Base-by-base conservation (phyloP, 768 basidiomycete species). In the Hericium coralloides region DNA sequence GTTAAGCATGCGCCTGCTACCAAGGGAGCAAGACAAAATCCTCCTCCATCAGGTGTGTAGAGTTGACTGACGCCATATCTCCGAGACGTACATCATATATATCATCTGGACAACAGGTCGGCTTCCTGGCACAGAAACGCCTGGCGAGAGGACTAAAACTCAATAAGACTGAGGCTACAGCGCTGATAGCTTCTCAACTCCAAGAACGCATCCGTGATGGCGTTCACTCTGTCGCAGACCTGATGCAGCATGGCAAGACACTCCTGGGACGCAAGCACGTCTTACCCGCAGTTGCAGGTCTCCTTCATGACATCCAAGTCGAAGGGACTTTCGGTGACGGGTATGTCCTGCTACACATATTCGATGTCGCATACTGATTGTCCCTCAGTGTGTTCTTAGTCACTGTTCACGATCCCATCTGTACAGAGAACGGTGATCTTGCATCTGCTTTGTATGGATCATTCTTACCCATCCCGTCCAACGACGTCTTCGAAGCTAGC, bases 141-240 rank as follows among this genome's bases (percentile, higher is more conserved):
- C 84, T 99, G 15, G 95, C 95, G 4, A 81, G 97, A n/a, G 97
- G 97, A 9, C 68, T 95, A 38, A 80, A 79, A 55, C 81, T 98
- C 55, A 98, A 98, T 71, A 73, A 84, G 59, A 80, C 89, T 3
- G 97, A 99, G 72, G 87, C 94, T 0, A 80, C 85, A 14, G 94
- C 92, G 2, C 80, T 99, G 9, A 93, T 99, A 61, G 86, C 93
- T 2, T 83, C 83, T n/a, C 89, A 92, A 64, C 80, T 98, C 1
- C 95, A 98, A 64, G 95, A 98, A 69, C 82, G 84, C 50, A 95
- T 97, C 64, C 79, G 97, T 10, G 97, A 98, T 87, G 95, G 95
- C 3, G 68, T 71, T 15, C 79, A 93, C 67, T 82, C 84, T 0
- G 95, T 98, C 9, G 79, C 91, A 0, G 82, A 98, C 60, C 73